Evolutionary conservation across 306 rosid species (phyloP).

Genomic region (Astragalus membranaceus): DNA sequence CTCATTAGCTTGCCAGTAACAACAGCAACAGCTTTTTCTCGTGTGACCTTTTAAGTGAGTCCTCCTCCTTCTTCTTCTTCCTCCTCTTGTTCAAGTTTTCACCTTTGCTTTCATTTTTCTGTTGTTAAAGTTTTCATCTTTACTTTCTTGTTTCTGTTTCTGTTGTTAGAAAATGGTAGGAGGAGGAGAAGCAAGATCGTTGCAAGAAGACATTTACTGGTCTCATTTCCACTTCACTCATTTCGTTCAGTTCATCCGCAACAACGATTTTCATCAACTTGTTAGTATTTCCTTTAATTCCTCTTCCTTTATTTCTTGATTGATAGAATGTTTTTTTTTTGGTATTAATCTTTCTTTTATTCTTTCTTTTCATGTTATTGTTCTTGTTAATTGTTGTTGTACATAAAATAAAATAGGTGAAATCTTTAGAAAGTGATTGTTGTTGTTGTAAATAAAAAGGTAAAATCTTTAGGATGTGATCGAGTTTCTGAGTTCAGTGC

Average conservation of each 20-base stretch:
- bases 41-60: no score
- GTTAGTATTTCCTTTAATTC: slow-evolving; percentile 23
- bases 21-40: no score
- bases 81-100: no score
- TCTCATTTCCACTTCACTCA: slow-evolving; percentile 40
- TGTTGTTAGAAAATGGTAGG: no score
- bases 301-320: not conserved
- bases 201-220: slow-evolving; percentile 58
- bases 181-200: not conserved
- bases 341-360: not conserved
- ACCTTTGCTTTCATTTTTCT: no score
- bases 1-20: no score
- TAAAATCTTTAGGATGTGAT: not conserved
- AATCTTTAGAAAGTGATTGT: no score
- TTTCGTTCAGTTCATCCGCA: slow-evolving; percentile 34
- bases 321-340: not conserved
- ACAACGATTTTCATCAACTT: slow-evolving; percentile 32
- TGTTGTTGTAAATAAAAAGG: not conserved
- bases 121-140: no score
- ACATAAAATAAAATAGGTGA: no score
- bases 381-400: no score
- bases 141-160: no score
- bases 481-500: not conserved
- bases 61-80: no score
- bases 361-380: not conserved